These are phyloP conservation scores for Chimonanthus salicifolius DNA, from an alignment of 164 flowering plant species.

Conservation along the genomic window DNA sequence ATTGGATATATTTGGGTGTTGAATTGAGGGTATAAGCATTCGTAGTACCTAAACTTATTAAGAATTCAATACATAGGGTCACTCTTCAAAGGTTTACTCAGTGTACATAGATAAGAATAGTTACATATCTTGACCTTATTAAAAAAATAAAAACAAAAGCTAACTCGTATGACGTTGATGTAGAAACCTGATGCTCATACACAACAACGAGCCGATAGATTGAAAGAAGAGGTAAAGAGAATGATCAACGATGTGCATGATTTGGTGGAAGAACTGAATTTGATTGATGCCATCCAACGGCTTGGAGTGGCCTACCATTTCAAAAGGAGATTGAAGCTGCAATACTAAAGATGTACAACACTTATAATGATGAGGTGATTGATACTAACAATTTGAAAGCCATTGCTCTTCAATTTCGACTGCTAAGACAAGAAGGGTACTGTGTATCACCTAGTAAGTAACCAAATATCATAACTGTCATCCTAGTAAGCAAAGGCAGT, in stretches of 20 bases:
- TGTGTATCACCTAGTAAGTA: neutral
- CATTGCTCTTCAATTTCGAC: neutral
- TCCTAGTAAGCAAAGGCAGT: too few species aligned
- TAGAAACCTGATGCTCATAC: constrained; percentile 1
- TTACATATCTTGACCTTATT: too few species aligned
- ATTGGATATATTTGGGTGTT: neutral
- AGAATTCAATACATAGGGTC: too few species aligned
- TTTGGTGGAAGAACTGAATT: neutral
- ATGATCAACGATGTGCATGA: neutral
- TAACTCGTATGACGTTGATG: neutral
- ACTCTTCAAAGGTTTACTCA: neutral
- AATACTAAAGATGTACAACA: neutral
- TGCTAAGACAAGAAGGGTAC: constrained; percentile 4
- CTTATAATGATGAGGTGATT: neutral
- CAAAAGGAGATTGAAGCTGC: neutral
- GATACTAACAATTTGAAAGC: neutral
- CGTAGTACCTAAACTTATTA: too few species aligned
- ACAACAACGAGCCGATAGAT: neutral
- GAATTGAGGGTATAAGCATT: neutral
- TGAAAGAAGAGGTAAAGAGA: constrained; percentile 2
- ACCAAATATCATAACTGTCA: too few species aligned
- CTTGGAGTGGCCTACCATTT: constrained; percentile 7
- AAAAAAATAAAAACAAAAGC: too few species aligned
- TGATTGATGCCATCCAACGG: constrained; percentile 1
- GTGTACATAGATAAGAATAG: neutral